These are phyloP conservation scores for Blastocrithidia nonstop DNA, from an alignment of 208 protist species.

Conservation along the genomic window DNA sequence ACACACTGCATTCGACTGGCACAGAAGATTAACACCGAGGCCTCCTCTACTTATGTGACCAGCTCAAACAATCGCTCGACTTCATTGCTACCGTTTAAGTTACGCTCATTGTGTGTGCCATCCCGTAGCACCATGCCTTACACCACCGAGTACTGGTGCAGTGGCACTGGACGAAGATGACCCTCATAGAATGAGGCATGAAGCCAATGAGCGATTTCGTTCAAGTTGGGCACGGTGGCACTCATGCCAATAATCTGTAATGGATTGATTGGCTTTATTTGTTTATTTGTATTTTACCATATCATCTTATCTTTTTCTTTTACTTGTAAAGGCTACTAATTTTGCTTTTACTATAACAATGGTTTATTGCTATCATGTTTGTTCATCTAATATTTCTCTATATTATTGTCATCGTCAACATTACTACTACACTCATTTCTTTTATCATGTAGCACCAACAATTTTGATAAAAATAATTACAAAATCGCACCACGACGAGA, in stretches of 20 bases:
- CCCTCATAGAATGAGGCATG: constrained; percentile 48
- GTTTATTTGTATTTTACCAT: neutral
- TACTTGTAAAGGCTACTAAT: too few relatives aligned
- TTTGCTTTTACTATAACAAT: too few relatives aligned
- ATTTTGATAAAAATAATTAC: constrained; percentile 78
- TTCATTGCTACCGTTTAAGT: constrained; percentile 13
- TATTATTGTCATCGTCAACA: neutral
- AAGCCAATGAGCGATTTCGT: constrained; percentile 65
- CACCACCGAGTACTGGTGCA: constrained; percentile 54
- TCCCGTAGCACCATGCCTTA: constrained; percentile 36
- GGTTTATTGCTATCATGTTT: neutral
- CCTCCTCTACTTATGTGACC: constrained; percentile 39
- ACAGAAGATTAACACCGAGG: constrained; percentile 76
- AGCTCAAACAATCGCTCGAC: constrained; percentile 32
- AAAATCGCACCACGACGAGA: constrained; percentile 57
- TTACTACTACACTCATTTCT: neutral
- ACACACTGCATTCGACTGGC: constrained; percentile 60
- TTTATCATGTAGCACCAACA: constrained; percentile 26
- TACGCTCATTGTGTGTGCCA: constrained; percentile 22
- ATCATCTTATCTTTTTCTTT: too few relatives aligned
- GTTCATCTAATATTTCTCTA: neutral
- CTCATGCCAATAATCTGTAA: constrained; percentile 89
- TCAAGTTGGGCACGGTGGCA: constrained; percentile 85
- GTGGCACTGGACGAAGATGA: constrained; percentile 62
- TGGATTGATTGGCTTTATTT: neutral